Percentiles rank a stretch among this genome's conserved stretches.
phyloP scores from a whole-genome alignment of 345 rosid species.

The Dimocarpus longan region DNA sequence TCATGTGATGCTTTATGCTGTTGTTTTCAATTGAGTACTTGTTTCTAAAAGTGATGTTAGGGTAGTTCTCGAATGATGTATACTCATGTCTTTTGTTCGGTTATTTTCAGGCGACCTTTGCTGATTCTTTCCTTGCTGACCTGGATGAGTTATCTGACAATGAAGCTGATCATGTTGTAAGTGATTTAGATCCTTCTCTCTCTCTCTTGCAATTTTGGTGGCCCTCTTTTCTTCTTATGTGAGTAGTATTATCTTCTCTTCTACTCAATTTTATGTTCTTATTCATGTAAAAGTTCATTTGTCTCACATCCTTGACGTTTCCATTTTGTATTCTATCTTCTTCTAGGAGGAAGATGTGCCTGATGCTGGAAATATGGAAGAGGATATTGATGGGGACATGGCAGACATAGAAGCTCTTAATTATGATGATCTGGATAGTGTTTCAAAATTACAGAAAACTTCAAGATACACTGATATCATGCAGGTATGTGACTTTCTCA shows the following conservation, averaged over 20 bases:
- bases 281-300: neutral
- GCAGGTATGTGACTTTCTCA: constrained; percentile 49
- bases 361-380: constrained; percentile 68
- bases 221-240: neutral
- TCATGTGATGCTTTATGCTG: neutral
- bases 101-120: constrained; percentile 73
- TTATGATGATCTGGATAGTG: constrained; percentile 81
- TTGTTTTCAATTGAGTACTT: neutral
- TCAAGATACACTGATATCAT: constrained; percentile 81
- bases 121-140: constrained; percentile 92
- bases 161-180: constrained; percentile 67
- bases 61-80: neutral
- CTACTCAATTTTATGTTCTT: neutral
- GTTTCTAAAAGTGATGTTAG: neutral
- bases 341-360: constrained; percentile 70
- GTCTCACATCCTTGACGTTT: neutral
- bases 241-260: neutral
- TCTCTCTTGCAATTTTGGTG: neutral
- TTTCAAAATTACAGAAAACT: constrained; percentile 80
- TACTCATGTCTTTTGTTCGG: neutral
- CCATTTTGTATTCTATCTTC: neutral
- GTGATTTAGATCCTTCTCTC: constrained; percentile 11
- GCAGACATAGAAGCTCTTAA: constrained; percentile 77
- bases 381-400: constrained; percentile 77
- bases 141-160: constrained; percentile 96